These are phyloP conservation scores for Trapa bicornis DNA, from an alignment of 345 rosid genomes.

Conservation along the genomic window DNA sequence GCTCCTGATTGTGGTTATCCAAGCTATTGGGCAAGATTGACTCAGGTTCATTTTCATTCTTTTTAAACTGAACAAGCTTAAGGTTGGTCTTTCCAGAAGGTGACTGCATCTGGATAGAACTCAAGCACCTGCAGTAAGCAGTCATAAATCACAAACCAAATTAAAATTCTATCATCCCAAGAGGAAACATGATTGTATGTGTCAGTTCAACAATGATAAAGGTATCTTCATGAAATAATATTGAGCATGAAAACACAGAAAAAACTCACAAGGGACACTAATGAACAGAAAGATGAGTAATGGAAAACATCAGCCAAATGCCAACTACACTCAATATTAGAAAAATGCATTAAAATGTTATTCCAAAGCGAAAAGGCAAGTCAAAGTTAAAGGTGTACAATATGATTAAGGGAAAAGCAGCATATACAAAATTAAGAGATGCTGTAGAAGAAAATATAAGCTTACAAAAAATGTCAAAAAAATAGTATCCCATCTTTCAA, in stretches of 20 bases:
- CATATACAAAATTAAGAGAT: background rate
- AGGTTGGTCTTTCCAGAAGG: constrained; percentile 19
- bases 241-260: background rate
- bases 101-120: constrained; percentile 32
- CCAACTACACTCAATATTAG: background rate
- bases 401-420: background rate
- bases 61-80: constrained; percentile 20
- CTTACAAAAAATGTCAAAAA: too few species aligned
- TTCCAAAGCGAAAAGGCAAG: background rate
- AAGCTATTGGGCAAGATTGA: constrained; percentile 16
- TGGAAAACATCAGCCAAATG: background rate
- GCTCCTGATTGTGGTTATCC: constrained; percentile 14
- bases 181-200: background rate
- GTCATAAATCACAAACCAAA: background rate
- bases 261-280: background rate
- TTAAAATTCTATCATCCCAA: background rate
- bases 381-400: background rate
- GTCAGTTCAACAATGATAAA: background rate
- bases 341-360: background rate
- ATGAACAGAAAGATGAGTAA: background rate
- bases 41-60: constrained; percentile 20
- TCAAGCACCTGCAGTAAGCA: constrained; percentile 7
- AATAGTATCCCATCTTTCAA: background rate
- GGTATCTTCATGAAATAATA: background rate
- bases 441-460: too few species aligned